Conservation (phyloP, 1,284 basidiomycete species). For the Sporisorium graminicola region DNA sequence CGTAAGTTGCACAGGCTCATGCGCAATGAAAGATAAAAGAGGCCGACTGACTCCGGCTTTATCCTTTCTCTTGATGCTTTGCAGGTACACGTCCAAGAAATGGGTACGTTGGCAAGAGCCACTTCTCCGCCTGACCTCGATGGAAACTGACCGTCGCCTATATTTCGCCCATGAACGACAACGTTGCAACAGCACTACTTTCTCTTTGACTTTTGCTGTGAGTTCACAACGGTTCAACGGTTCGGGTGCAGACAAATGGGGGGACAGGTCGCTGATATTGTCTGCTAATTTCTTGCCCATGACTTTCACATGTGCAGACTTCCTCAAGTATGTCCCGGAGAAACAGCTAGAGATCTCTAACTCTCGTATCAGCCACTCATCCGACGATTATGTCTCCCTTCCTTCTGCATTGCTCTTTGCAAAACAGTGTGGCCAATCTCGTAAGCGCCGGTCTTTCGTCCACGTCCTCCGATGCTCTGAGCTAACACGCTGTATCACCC, state of each 20-base stretch:
- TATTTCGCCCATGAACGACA: neutral
- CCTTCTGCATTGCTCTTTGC: neutral
- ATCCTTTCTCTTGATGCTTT: neutral
- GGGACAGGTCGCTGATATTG: neutral
- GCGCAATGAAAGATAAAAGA: neutral
- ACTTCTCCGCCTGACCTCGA: neutral
- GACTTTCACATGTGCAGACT: slow-evolving; percentile 47
- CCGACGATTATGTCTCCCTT: neutral
- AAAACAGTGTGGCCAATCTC: slow-evolving; percentile 77
- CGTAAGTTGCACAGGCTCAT: slow-evolving; percentile 24
- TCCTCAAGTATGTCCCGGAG: slow-evolving; percentile 75
- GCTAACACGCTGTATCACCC: neutral
- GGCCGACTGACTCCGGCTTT: neutral
- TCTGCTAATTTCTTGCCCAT: neutral
- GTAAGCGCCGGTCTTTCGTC: neutral
- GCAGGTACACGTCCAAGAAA: slow-evolving; percentile 33
- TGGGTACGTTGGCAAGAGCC: slow-evolving; percentile 6
- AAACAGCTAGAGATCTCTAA: neutral
- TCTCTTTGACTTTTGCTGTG: slow-evolving; percentile 76
- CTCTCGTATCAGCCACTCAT: neutral
- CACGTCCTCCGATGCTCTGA: neutral
- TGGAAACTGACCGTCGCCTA: neutral
- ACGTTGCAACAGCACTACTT: slow-evolving; percentile 77
- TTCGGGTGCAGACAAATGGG: too few relatives aligned
- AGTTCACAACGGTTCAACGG: neutral